Base-by-base conservation (phyloP, 345 rosid species). In the Mangifera indica region DNA sequence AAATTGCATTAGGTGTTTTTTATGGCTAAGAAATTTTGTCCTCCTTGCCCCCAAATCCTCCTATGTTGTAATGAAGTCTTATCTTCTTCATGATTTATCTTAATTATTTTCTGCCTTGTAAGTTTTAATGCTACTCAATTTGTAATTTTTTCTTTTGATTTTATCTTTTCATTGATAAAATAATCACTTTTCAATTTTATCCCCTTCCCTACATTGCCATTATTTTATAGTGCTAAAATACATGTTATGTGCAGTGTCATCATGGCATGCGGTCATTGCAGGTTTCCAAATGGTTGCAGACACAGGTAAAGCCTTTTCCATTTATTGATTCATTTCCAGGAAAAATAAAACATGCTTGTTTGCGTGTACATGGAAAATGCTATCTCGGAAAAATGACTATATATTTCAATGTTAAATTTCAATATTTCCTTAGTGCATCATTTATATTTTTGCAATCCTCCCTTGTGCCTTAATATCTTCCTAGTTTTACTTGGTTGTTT, bases 281-380 rank as follows among this genome's bases (percentile, higher is more conserved):
- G 67, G 92, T 91, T 25, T 93, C 97, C 10, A 89, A 87, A 76
- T 93, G 95, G 93, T 80, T 93, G 79, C 93, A 91, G 84, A 73
- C 88, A 40, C 97, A 88, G 92, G 98, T 87, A 82, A 79, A 67
- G 10, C 15, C 7, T 52, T 66, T 56, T 4, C 45, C 21, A 44
- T 9, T 54, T 29, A 22, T n/a, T 18, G 14, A 54, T 29, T 34
- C 51, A 5, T 8, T 67, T 56, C 40, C 20, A 24, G 5, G 5
- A 26, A 65, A 25, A 14, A 0, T 57, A 26, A 14, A 5, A 21
- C 3, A 63, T 74, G 55, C 21, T 62, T 46, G 15, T 26, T 55
- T 22, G 42, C 25, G 54, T 10, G 10, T 20, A 17, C 45, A 10
- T 44, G 14, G 42, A 17, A 44, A 42, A 10, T 45, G 21, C 37